A percentile compares a stretch with the other conserved stretches of the same genome.
These are phyloP conservation scores for Phytopythium helicoides DNA, from an alignment of 352 stramenopile genomes.

Conservation along the genomic window DNA sequence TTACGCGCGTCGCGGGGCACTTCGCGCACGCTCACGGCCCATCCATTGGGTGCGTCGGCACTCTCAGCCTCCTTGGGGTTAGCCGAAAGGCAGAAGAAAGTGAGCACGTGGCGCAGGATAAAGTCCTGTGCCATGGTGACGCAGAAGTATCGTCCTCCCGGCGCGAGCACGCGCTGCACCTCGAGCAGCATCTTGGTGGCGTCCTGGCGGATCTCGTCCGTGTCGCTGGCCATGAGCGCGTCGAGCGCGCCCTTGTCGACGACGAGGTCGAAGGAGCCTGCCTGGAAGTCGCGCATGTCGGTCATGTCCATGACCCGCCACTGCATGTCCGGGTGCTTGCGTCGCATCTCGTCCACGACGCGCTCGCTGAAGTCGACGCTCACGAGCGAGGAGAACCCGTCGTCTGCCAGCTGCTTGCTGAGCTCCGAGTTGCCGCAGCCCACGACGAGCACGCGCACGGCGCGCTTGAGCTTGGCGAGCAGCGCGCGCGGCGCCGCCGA, in stretches of 20 bases:
- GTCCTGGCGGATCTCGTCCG: conserved; percentile 29
- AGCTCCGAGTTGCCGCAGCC: conserved; percentile 80
- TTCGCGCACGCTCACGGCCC: conserved; percentile 38
- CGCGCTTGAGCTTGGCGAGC: conserved; percentile 28
- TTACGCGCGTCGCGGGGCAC: conserved; percentile 39
- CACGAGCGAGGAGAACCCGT: conserved; percentile 53
- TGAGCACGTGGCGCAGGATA: conserved; percentile 59
- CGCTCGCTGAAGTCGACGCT: conserved; percentile 76
- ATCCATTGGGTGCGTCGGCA: conserved; percentile 8
- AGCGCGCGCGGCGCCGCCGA: conserved; percentile 22
- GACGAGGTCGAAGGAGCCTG: conserved; percentile 65
- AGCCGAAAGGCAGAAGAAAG: conserved; percentile 30
- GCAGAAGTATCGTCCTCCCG: conserved; percentile 63
- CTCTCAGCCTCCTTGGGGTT: neutral
- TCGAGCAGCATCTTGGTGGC: conserved; percentile 70
- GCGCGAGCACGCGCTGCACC: conserved; percentile 52
- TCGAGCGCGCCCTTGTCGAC: conserved; percentile 84
- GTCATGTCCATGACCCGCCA: conserved; percentile 84
- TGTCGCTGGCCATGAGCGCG: conserved; percentile 61
- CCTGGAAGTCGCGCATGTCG: conserved; percentile 36
- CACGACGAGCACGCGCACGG: conserved; percentile 61
- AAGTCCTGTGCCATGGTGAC: conserved; percentile 83
- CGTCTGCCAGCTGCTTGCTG: conserved; percentile 48
- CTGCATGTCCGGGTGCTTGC: conserved; percentile 52
- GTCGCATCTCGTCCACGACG: conserved; percentile 77